Base-by-base conservation (phyloP, 1,284 basidiomycete species). In the Coniferiporia weirii region DNA sequence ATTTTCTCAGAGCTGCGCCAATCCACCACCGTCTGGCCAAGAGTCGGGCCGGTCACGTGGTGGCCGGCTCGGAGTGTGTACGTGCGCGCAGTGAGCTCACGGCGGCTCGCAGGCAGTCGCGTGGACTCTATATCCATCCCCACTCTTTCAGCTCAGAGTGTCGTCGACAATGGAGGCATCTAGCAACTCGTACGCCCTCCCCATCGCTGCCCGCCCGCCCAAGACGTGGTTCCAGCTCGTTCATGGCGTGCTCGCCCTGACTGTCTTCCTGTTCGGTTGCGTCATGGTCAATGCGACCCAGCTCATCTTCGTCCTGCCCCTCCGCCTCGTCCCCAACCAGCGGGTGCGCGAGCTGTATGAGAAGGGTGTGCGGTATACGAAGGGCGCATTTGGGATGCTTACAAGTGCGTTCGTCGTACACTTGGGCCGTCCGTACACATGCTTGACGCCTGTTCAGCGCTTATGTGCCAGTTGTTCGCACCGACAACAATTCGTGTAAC, bases 401-500 rank as follows among this genome's bases (percentile, higher is more conserved):
- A 71, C 89, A 57, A 80, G 93, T 92, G 68, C 68, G 84, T 80
- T 46, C 54, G 36, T 45, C 57, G 51, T 17, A 56, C 51, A 27
- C 27, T 27, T 27, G 5, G 27, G 27, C 45, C 58, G 17, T 19
- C 1, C 20, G 13, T 17, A 36, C n/a, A 22, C 32, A 12, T 54
- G 45, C 17, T 38, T 61, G 45, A 58, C 49, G 61, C 64, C 3
- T 66, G 70, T 55, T 65, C 71, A 85, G 89, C 93, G 57, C 74
- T 95, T 36, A 82, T 87, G 77, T 84, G 80, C 66, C 87, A 92
- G 66, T 87, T 81, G 75, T 95, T 93, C 65, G 89, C 88, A 0
- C 93, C 92, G 0, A 91, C 91, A 0, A 82, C 78, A 27, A 68
- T 97, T 34, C 76, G 83, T 17, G 71, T 97, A 56, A 91, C 93